Evolutionary conservation across 2,329 filamentous ascomycete genomes (phyloP).

Genomic region (Tolypocladium nubicola): DNA sequence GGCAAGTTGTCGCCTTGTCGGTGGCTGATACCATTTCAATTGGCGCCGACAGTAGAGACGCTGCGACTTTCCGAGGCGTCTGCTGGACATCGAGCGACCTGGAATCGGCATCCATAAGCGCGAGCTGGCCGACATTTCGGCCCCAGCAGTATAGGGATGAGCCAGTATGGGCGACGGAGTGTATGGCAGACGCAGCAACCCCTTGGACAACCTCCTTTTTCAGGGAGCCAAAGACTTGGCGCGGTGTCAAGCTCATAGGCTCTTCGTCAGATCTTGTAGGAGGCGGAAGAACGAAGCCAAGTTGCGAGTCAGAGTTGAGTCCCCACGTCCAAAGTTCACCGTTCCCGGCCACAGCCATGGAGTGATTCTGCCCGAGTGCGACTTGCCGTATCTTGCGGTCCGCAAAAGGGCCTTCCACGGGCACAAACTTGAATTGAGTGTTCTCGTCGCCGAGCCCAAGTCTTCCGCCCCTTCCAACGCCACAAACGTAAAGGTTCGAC

Average conservation of each 20-base stretch:
- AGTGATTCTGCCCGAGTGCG: constrained; percentile 85
- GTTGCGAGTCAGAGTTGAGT: constrained; percentile 71
- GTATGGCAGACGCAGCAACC: constrained; percentile 77
- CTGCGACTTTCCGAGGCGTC: constrained; percentile 76
- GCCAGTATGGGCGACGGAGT: constrained; percentile 80
- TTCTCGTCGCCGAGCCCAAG: constrained; percentile 84
- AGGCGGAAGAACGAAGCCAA: constrained; percentile 70
- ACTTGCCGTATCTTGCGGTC: constrained; percentile 68
- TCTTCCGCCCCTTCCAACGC: constrained; percentile 81
- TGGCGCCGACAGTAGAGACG: constrained; percentile 55
- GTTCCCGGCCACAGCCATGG: constrained; percentile 69
- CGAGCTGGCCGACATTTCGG: constrained; percentile 88
- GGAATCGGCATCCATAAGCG: constrained; percentile 89
- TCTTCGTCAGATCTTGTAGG: constrained; percentile 65
- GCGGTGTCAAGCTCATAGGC: constrained; percentile 68
- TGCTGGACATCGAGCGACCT: constrained; percentile 78
- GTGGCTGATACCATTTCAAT: constrained; percentile 81
- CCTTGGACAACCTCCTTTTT: constrained; percentile 79
- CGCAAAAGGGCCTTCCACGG: constrained; percentile 65
- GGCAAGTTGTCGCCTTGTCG: constrained; percentile 75
- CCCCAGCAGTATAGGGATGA: constrained; percentile 86
- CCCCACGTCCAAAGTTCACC: constrained; percentile 97
- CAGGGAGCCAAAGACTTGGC: constrained; percentile 83
- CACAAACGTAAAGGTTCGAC: constrained; percentile 86
- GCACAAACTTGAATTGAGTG: constrained; percentile 76